Evolutionary conservation across 495 filamentous ascomycete species (phyloP).

Genomic region (Penicillium robsamsonii): DNA sequence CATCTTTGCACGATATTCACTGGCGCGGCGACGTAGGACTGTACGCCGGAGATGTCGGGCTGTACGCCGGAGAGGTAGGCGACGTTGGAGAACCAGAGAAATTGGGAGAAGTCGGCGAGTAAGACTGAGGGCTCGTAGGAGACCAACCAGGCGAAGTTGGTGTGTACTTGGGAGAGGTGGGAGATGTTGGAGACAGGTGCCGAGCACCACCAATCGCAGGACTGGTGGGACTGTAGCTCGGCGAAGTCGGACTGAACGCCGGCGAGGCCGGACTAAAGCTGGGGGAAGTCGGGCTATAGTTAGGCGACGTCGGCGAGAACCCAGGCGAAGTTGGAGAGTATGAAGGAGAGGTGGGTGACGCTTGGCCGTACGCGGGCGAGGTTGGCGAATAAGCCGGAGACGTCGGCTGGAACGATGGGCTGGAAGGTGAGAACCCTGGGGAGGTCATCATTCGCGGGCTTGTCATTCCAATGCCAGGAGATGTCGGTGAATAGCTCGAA

Average conservation of each 20-base stretch:
- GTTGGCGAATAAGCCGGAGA: conserved; percentile 84
- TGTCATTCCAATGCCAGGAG: conserved; percentile 58
- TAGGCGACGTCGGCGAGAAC: conserved; percentile 72
- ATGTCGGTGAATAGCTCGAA: conserved; percentile 64
- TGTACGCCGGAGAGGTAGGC: conserved; percentile 55
- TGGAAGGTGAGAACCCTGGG: conserved; percentile 61
- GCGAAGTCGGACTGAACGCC: conserved; percentile 55
- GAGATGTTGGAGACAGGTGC: conserved; percentile 63
- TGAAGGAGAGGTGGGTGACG: conserved; percentile 65
- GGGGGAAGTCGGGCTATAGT: conserved; percentile 63
- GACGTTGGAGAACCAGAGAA: conserved; percentile 61
- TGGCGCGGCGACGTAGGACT: conserved; percentile 52
- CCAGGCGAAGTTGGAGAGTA: conserved; percentile 84
- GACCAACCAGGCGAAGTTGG: conserved; percentile 71
- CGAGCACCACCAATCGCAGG: conserved; percentile 54
- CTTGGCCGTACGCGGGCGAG: conserved; percentile 65
- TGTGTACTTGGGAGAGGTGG: conserved; percentile 71
- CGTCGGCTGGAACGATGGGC: conserved; percentile 68
- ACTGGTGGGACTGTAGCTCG: conserved; percentile 68
- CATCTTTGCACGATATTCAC: conserved; percentile 29
- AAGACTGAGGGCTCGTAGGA: conserved; percentile 65
- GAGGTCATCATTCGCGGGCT: conserved; percentile 55
- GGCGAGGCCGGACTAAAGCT: conserved; percentile 61
- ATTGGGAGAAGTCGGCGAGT: conserved; percentile 74
- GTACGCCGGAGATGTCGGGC: conserved; percentile 53